Conservation (phyloP, 352 stramenopile species). For the Globisporangium megalacanthum region DNA sequence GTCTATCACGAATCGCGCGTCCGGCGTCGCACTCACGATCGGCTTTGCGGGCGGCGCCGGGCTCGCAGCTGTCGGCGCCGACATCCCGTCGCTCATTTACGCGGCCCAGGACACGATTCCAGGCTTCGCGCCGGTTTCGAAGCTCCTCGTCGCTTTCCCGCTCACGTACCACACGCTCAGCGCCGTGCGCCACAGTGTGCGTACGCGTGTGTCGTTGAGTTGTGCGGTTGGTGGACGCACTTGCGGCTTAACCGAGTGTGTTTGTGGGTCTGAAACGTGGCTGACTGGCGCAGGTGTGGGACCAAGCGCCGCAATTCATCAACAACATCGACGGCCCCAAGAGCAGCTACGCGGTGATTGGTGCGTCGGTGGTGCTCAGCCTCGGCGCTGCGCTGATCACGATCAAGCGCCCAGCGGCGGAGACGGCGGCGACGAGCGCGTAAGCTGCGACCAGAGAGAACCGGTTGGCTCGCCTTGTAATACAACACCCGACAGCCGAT, state of each 20-base stretch:
- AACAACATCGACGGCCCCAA: constrained; percentile 56
- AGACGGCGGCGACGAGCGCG: constrained; percentile 12
- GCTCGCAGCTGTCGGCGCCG: constrained; percentile 70
- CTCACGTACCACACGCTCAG: constrained; percentile 92
- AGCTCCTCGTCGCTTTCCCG: constrained; percentile 93
- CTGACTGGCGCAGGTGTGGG: constrained; percentile 64
- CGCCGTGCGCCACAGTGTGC: constrained; percentile 80
- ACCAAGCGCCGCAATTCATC: constrained; percentile 84
- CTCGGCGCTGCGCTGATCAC: constrained; percentile 41
- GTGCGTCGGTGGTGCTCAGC: constrained; percentile 34
- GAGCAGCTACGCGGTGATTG: constrained; percentile 51
- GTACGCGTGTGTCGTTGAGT: constrained; percentile 19
- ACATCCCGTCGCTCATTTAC: constrained; percentile 78
- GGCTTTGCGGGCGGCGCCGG: constrained; percentile 69
- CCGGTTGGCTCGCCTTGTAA: too few species aligned
- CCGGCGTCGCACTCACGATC: constrained; percentile 78
- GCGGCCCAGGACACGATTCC: constrained; percentile 63
- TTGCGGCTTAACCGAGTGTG: background rate
- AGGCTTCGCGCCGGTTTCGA: constrained; percentile 76
- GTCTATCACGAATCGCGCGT: constrained; percentile 94
- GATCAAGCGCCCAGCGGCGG: constrained; percentile 31
- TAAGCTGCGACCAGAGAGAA: constrained; percentile 2
- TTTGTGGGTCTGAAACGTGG: background rate
- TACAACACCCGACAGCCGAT: too few species aligned
- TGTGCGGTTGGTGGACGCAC: background rate